Evolutionary conservation across 1,284 basidiomycete genomes (phyloP).

Genomic region (Gomphus bonarii): DNA sequence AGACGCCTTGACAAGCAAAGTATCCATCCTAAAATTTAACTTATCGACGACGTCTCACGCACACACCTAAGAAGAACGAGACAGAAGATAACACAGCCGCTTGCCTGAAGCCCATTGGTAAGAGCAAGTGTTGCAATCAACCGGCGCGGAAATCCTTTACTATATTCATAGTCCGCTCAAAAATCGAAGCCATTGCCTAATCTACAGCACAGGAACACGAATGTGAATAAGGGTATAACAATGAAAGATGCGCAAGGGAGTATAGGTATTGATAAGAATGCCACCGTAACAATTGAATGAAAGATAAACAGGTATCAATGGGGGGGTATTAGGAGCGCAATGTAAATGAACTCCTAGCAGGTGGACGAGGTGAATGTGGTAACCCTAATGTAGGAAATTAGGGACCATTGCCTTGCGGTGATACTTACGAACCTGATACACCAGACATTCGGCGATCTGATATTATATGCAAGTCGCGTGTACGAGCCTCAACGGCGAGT

Average conservation of each 20-base stretch:
- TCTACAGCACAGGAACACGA: constrained; percentile 2
- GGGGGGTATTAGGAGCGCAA: constrained; percentile 9
- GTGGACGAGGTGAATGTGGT: constrained; percentile 48
- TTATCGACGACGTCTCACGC: background rate
- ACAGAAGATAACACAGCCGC: constrained; percentile 74
- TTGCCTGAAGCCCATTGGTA: constrained; percentile 71
- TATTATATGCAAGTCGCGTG: constrained; percentile 55
- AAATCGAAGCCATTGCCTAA: background rate
- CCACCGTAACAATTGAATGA: background rate
- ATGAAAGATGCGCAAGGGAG: background rate
- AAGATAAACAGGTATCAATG: constrained; percentile 5
- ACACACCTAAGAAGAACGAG: constrained; percentile 71
- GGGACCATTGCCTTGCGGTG: background rate
- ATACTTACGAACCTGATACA: constrained; percentile 18
- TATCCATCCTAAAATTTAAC: background rate
- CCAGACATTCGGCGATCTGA: constrained; percentile 32
- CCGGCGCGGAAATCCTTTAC: background rate
- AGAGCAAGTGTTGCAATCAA: background rate
- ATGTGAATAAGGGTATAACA: constrained; percentile 3
- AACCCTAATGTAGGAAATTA: background rate
- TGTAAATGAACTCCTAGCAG: constrained; percentile 8
- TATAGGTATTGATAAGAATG: constrained; percentile 5
- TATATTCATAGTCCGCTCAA: background rate
- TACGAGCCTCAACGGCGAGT: constrained; percentile 49
- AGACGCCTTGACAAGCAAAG: constrained; percentile 47